Evolutionary conservation across 139 green algal species (phyloP).

Genomic region (Volvox reticuliferus): DNA sequence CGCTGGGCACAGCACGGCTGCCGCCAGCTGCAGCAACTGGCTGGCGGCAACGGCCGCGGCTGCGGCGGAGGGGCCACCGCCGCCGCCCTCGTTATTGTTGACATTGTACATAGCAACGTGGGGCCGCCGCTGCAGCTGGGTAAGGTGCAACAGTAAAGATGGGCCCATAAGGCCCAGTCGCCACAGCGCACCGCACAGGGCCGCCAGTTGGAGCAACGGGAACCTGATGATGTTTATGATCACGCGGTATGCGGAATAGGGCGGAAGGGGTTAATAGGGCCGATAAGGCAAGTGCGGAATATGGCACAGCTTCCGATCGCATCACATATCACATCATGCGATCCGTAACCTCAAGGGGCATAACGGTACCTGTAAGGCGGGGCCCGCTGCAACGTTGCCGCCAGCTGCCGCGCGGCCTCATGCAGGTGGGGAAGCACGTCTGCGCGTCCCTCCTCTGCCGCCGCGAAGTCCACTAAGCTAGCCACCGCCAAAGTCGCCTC

Average conservation of each 20-base stretch:
- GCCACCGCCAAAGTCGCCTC: neutral
- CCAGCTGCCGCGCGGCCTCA: neutral
- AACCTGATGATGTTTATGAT: neutral
- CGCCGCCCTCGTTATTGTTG: neutral
- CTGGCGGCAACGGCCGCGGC: neutral
- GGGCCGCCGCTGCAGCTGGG: neutral
- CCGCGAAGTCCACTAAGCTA: neutral
- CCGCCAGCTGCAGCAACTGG: neutral
- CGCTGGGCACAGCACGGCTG: neutral
- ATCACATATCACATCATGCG: neutral
- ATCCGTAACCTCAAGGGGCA: neutral
- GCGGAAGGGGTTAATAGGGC: neutral
- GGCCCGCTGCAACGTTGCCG: neutral
- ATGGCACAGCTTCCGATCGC: too few relatives aligned
- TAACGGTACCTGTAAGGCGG: neutral
- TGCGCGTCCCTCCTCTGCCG: neutral
- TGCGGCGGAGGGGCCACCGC: neutral
- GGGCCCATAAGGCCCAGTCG: neutral
- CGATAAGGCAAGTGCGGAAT: too few relatives aligned
- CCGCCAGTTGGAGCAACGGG: neutral
- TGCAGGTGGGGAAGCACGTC: neutral
- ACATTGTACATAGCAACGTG: too few relatives aligned
- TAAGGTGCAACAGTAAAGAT: neutral
- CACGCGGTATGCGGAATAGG: neutral
- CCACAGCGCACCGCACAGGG: neutral